Conservation (phyloP, 1,139 yeast genomes). For the Blastobotrys indianensis region DNA sequence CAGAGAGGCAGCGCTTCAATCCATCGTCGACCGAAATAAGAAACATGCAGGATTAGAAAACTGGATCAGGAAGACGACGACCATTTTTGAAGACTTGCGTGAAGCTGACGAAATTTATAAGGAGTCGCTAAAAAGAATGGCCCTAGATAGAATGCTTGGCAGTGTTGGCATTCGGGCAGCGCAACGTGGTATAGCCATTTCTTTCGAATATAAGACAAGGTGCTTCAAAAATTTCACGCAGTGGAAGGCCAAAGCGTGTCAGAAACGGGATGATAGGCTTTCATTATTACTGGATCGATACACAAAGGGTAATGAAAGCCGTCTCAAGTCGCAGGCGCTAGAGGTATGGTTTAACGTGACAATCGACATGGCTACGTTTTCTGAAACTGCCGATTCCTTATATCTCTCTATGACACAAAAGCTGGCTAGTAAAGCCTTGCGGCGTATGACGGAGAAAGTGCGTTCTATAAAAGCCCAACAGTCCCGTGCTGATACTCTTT, state of each 20-base stretch:
- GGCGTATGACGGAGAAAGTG: not conserved
- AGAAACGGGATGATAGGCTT: slow-evolving; percentile 7
- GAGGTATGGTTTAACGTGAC: slow-evolving; percentile 3
- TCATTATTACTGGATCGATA: not conserved
- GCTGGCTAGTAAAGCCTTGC: not conserved
- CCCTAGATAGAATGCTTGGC: not conserved
- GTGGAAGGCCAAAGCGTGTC: slow-evolving; percentile 7
- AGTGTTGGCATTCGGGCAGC: not conserved
- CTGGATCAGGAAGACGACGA: not conserved
- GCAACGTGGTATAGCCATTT: slow-evolving; percentile 10
- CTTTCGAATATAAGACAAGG: slow-evolving; percentile 1
- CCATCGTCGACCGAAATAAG: not conserved
- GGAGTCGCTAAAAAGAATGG: not conserved
- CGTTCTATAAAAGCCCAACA: not conserved
- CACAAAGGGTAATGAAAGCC: not conserved
- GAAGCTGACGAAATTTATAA: not conserved
- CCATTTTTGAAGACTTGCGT: not conserved
- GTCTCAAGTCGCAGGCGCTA: slow-evolving; percentile 1
- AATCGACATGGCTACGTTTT: slow-evolving; percentile 2
- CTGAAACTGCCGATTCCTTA: slow-evolving; percentile 3
- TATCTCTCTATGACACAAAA: not conserved
- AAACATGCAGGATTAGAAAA: not conserved
- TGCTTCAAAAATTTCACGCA: not conserved
- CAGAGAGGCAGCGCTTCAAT: not conserved
- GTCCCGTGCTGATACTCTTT: slow-evolving; percentile 9